phyloP scores from a whole-genome alignment of 1,284 basidiomycete genomes.

The Sporisorium scitamineum region DNA sequence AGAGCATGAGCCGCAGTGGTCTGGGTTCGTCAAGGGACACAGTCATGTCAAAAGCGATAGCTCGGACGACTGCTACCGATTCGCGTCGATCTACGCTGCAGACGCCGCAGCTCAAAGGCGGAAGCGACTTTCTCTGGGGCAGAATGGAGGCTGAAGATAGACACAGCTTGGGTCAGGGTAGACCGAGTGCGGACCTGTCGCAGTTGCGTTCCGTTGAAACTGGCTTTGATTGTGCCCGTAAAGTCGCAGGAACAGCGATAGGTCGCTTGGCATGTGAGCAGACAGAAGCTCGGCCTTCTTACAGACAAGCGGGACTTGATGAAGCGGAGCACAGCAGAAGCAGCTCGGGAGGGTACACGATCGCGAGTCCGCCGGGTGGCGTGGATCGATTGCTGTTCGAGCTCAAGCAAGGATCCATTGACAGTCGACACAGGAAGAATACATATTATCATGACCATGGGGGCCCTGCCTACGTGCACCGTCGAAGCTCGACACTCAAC shows the following conservation, averaged over 20 bases:
- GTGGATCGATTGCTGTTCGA: conserved; percentile 16
- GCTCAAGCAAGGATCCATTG: conserved; percentile 1
- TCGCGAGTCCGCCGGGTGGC: conserved; percentile 18
- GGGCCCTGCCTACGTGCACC: background rate
- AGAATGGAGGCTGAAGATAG: background rate
- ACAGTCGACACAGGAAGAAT: background rate
- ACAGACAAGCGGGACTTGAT: background rate
- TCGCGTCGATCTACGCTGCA: background rate
- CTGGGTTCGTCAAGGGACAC: conserved; percentile 16
- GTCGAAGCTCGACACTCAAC: background rate
- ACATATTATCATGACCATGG: background rate
- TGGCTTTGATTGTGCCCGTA: background rate
- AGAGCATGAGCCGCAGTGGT: background rate
- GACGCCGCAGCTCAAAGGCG: conserved; percentile 9
- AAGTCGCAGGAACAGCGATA: background rate
- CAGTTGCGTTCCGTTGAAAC: background rate
- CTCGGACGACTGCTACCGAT: background rate
- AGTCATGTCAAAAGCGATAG: background rate
- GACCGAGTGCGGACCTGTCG: background rate
- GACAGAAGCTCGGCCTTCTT: background rate
- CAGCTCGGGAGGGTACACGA: background rate
- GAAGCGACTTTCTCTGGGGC: conserved; percentile 12
- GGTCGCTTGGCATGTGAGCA: too few species aligned
- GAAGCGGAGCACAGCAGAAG: background rate
- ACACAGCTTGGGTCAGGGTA: background rate